Base-by-base conservation (phyloP, 2,329 filamentous ascomycete genomes). In the Ophiocordyceps camponoti-rufipedis region DNA sequence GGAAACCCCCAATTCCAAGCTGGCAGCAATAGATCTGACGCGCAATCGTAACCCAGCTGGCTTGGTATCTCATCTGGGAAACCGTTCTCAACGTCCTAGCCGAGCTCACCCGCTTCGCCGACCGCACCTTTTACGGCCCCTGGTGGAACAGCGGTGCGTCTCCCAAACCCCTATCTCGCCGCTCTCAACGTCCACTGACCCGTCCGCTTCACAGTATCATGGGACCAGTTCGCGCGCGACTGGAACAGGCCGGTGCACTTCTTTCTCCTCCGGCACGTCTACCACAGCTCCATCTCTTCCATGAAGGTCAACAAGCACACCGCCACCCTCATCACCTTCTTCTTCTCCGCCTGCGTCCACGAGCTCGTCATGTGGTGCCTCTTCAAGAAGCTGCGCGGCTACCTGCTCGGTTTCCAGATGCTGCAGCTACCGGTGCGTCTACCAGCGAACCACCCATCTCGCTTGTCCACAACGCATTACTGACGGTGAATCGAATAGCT, bases 11-110 rank as follows among this genome's bases (percentile, higher is more conserved):
- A 4, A 9, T 14, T 8, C 14, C 14, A n/a, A n/a, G n/a, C n/a
- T n/a, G n/a, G n/a, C n/a, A 2, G 14, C 16, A 11, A 39, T 18
- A 1, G 41, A 18, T 28, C 42, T 43, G 8, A 43, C 28, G 9
- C 35, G 14, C n/a, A 16, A 38, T 6, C 35, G n/a, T 3, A 18
- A 14, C 10, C 11, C 44, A 68, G 63, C 70, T 85, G 47, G 71
- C 76, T 0, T 89, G 83, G 80, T 88, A 87, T 58, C 71, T 89
- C 28, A 87, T 88, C 51, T 89, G 84, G 84, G 78, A 82, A 58
- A 76, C 75, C 3, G 73, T 80, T 33, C 67, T 87, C 48, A 88
- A 88, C 58, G 73, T 85, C 13, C 67, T 88, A 19, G 84, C 82
- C 4, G 84, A 89, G 60, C 58, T 88, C 46, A 87, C 82, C 0